Percentiles rank a stretch among this genome's conserved stretches.
Conservation (phyloP, 2,329 filamentous ascomycete genomes). For the Phoma sp. region DNA sequence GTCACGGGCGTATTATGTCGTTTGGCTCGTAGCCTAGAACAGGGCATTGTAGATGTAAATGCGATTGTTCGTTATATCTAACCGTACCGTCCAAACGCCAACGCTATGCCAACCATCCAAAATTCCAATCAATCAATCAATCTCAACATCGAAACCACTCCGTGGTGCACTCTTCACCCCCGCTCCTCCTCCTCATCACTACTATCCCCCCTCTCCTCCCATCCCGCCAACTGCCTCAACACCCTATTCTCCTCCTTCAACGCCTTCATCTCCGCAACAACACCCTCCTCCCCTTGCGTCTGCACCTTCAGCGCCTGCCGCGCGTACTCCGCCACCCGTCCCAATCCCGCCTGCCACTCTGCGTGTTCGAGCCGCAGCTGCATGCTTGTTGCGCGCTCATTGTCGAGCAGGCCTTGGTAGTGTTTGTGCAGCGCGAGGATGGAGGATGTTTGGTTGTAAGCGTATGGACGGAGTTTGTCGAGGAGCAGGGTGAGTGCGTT, state of each 20-base stretch:
- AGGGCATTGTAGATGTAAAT: background rate
- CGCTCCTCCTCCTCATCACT: constrained; percentile 49
- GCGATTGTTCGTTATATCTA: background rate
- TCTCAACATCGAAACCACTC: no score
- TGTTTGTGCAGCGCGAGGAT: constrained; percentile 56
- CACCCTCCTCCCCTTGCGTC: constrained; percentile 47
- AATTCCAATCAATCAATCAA: no score
- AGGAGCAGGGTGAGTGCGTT: constrained; percentile 49
- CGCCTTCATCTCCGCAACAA: constrained; percentile 49
- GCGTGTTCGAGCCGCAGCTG: constrained; percentile 57
- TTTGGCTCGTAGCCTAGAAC: background rate
- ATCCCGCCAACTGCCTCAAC: constrained; percentile 54
- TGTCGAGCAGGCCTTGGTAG: constrained; percentile 55
- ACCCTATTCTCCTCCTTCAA: constrained; percentile 59
- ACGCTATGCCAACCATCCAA: constrained; percentile 28
- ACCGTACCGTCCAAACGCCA: constrained; percentile 24
- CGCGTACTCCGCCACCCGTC: constrained; percentile 53
- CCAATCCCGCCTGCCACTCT: constrained; percentile 57
- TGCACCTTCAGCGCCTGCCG: constrained; percentile 49
- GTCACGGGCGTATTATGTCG: background rate
- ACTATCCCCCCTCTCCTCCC: constrained; percentile 52
- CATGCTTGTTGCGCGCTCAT: constrained; percentile 54
- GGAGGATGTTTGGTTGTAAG: constrained; percentile 34
- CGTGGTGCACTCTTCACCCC: background rate
- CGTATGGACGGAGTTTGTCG: constrained; percentile 45